Conservation (phyloP, 805 yeast species). For the Pichia eremophila region DNA sequence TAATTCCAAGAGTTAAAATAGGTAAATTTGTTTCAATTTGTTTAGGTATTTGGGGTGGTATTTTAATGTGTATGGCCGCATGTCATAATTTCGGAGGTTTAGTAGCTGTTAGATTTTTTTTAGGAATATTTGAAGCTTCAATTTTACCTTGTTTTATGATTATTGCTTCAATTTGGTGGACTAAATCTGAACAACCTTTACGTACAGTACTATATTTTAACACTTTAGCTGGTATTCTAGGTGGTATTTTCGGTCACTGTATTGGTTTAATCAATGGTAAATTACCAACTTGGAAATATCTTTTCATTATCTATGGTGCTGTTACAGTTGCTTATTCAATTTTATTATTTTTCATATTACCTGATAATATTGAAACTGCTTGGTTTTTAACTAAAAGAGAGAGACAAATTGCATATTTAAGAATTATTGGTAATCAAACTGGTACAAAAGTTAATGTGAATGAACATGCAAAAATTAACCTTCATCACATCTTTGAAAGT, state of each 20-base stretch:
- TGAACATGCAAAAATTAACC: constrained; percentile 34
- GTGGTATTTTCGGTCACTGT: constrained; percentile 41
- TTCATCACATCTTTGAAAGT: constrained; percentile 34
- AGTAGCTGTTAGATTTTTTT: constrained; percentile 24
- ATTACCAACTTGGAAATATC: constrained; percentile 49
- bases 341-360: constrained; percentile 25
- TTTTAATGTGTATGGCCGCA: constrained; percentile 27
- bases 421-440: constrained; percentile 1
- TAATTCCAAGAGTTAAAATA: constrained; percentile 39
- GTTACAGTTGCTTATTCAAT: constrained; percentile 35
- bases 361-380: constrained; percentile 39
- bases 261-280: constrained; percentile 31
- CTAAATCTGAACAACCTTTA: constrained; percentile 29
- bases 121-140: constrained; percentile 30
- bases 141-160: constrained; percentile 26
- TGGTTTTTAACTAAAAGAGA: constrained; percentile 35
- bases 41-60: constrained; percentile 27
- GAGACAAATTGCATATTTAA: constrained; percentile 14
- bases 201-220: constrained; percentile 31
- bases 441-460: constrained; percentile 3
- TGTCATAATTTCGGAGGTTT: constrained; percentile 27
- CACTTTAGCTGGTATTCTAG: constrained; percentile 23
- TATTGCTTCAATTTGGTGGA: constrained; percentile 24
- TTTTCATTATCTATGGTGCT: constrained; percentile 53
- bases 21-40: constrained; percentile 26